A percentile compares a stretch with the other conserved stretches of the same genome.
Conservation (phyloP, 768 basidiomycete species). For the Suillus sp. region DNA sequence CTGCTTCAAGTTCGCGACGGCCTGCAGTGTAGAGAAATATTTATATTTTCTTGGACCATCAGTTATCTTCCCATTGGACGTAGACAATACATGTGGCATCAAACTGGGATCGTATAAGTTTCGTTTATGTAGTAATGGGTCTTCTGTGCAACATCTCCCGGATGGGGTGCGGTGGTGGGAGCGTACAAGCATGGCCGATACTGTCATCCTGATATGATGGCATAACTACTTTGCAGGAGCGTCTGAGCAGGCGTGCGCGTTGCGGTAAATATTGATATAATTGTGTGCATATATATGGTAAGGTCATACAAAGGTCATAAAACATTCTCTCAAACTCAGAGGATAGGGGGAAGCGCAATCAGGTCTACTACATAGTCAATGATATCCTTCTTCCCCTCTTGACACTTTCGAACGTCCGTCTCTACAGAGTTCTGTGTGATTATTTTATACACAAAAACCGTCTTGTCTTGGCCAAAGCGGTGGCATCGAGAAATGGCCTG, state of each 20-base stretch:
- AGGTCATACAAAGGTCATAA: not conserved
- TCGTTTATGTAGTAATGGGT: not conserved
- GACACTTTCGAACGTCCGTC: not conserved
- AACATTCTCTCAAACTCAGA: not conserved
- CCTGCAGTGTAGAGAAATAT: slow-evolving; percentile 12
- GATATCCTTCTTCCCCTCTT: not conserved
- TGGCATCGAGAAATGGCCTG: not conserved
- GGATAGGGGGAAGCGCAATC: not conserved
- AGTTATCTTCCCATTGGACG: not conserved
- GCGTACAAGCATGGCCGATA: not conserved
- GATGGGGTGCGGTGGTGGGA: not conserved
- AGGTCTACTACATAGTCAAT: not conserved
- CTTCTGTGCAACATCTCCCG: not conserved
- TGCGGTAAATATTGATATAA: not conserved
- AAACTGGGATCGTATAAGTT: not conserved
- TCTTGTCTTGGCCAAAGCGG: slow-evolving; percentile 5
- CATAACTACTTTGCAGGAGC: not conserved
- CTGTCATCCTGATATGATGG: not conserved
- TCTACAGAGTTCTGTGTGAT: slow-evolving; percentile 2
- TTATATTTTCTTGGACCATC: not conserved
- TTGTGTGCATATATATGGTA: not conserved
- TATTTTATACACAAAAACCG: not conserved
- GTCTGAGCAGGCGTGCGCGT: not conserved
- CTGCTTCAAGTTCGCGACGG: slow-evolving; percentile 2
- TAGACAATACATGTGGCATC: not conserved